These are phyloP conservation scores for Multifurca ochricompacta DNA, from an alignment of 768 basidiomycete genomes.

Conservation along the genomic window DNA sequence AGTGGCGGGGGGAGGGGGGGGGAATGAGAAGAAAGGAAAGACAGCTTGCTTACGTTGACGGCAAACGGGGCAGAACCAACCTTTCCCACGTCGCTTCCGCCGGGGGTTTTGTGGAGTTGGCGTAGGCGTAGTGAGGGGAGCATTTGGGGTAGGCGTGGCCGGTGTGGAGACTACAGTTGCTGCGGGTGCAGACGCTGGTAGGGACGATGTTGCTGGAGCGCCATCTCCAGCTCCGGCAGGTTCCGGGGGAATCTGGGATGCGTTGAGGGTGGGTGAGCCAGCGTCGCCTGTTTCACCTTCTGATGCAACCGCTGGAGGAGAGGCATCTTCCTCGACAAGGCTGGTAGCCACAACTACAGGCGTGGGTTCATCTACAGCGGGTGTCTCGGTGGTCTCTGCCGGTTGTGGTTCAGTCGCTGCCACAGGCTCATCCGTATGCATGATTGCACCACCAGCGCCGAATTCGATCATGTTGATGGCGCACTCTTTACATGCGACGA, in stretches of 20 bases:
- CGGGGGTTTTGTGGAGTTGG: slow-evolving; percentile 37
- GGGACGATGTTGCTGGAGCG: not conserved
- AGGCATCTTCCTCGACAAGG: slow-evolving; percentile 17
- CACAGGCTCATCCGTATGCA: slow-evolving; percentile 40
- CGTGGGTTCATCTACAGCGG: slow-evolving; percentile 1
- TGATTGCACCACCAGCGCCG: slow-evolving; percentile 83
- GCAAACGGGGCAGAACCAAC: slow-evolving; percentile 96
- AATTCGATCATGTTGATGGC: slow-evolving; percentile 97
- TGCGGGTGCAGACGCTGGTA: not conserved
- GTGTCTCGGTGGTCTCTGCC: slow-evolving; percentile 24
- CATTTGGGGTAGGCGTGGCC: slow-evolving; percentile 14
- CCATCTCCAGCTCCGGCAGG: slow-evolving; percentile 20
- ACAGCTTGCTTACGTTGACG: slow-evolving; percentile 69
- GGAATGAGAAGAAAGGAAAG: not conserved
- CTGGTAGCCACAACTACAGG: slow-evolving; percentile 27
- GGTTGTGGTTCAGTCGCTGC: slow-evolving; percentile 27
- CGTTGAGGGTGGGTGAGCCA: not conserved
- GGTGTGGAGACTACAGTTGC: slow-evolving; percentile 14
- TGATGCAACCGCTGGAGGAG: not conserved
- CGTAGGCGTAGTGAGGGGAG: slow-evolving; percentile 10
- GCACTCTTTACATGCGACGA: slow-evolving; percentile 93
- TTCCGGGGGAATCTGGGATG: slow-evolving; percentile 12
- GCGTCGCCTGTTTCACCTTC: not conserved
- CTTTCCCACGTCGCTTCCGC: slow-evolving; percentile 89
- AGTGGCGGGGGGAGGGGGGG: not conserved